Evolutionary conservation across 2,329 filamentous ascomycete species (phyloP).

Genomic region (Geosmithia flava): DNA sequence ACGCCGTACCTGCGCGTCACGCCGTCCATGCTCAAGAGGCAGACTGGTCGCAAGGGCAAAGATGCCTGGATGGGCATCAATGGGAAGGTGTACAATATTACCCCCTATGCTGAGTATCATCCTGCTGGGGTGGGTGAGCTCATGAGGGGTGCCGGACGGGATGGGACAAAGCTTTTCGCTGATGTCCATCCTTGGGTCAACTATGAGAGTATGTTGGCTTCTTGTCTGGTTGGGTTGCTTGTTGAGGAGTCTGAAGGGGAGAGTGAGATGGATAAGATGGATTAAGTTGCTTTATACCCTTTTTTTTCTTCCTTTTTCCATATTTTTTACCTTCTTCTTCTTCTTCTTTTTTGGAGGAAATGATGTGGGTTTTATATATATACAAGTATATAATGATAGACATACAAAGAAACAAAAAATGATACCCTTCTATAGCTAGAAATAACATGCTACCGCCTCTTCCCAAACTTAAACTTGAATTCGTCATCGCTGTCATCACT

Average conservation of each 20-base stretch:
- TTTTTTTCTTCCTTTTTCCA: background rate
- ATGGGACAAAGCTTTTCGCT: slow-evolving; percentile 51
- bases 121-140: slow-evolving; percentile 75
- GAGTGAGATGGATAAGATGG: slow-evolving; percentile 47
- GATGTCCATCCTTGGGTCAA: slow-evolving; percentile 63
- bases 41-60: slow-evolving; percentile 72
- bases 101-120: slow-evolving; percentile 80
- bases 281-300: slow-evolving; percentile 12
- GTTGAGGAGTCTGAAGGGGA: slow-evolving; percentile 40
- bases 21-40: slow-evolving; percentile 62
- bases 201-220: slow-evolving; percentile 55
- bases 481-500: slow-evolving; percentile 42
- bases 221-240: slow-evolving; percentile 50
- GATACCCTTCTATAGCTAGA: slow-evolving; percentile 14
- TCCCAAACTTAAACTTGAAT: slow-evolving; percentile 42
- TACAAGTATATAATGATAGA: slow-evolving; percentile 4
- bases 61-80: slow-evolving; percentile 87
- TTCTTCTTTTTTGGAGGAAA: background rate
- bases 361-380: background rate
- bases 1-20: slow-evolving; percentile 60
- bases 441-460: slow-evolving; percentile 23
- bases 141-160: slow-evolving; percentile 46
- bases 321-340: background rate
- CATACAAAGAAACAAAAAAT: background rate
- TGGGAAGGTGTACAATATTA: slow-evolving; percentile 89